These are phyloP conservation scores for Rhinocladiella similis DNA, from an alignment of 2,329 filamentous ascomycete genomes.

Conservation along the genomic window DNA sequence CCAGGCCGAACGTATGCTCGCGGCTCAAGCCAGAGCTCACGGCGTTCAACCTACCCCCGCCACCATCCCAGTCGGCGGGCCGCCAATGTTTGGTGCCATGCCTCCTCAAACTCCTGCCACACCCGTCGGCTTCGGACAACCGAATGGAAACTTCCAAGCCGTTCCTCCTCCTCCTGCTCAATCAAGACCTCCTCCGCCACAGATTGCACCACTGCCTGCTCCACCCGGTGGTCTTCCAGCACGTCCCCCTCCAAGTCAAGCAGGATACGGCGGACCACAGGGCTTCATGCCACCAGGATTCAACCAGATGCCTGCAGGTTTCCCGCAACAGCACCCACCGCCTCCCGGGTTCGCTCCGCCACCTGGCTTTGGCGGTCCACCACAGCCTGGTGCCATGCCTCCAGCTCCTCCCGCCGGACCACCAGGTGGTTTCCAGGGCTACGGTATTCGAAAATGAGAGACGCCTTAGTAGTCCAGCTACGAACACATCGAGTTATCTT, in stretches of 20 bases:
- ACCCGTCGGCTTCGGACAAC: slow-evolving; percentile 43
- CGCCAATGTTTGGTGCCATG: slow-evolving; percentile 34
- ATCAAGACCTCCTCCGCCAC: slow-evolving; percentile 57
- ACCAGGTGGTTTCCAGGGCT: slow-evolving; percentile 22
- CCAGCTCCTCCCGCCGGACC: slow-evolving; percentile 29
- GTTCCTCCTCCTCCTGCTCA: slow-evolving; percentile 44
- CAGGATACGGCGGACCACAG: slow-evolving; percentile 66
- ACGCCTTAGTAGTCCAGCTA: neutral
- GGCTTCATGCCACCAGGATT: slow-evolving; percentile 51
- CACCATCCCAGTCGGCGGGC: slow-evolving; percentile 57
- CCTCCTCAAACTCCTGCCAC: slow-evolving; percentile 31
- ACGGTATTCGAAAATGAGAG: slow-evolving; percentile 24
- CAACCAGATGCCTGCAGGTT: slow-evolving; percentile 36
- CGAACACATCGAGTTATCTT: neutral
- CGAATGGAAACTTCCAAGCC: slow-evolving; percentile 42
- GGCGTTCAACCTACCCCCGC: slow-evolving; percentile 84
- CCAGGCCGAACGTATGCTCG: slow-evolving; percentile 86
- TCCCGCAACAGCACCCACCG: slow-evolving; percentile 38
- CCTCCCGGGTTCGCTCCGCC: slow-evolving; percentile 54
- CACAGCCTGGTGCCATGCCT: slow-evolving; percentile 19
- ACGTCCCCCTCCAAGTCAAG: slow-evolving; percentile 68
- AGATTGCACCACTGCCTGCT: slow-evolving; percentile 50
- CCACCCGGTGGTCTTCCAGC: slow-evolving; percentile 61
- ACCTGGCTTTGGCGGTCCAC: slow-evolving; percentile 43
- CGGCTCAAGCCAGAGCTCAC: slow-evolving; percentile 88